phyloP scores from a whole-genome alignment of 345 rosid species.

The Rubroshorea leprosula region DNA sequence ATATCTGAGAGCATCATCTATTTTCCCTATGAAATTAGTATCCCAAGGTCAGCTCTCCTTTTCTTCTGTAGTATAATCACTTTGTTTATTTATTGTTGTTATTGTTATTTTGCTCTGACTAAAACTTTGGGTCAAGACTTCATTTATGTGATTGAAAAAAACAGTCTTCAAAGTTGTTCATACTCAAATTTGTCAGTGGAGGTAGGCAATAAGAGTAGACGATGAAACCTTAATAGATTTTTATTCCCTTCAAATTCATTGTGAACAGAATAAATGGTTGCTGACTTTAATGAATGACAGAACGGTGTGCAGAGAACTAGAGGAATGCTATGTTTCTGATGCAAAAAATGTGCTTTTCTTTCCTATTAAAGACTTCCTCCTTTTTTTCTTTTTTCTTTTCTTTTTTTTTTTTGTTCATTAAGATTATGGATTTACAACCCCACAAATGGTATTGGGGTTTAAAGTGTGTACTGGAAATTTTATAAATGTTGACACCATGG shows the following conservation, averaged over 20 bases:
- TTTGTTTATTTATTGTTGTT: too few relatives aligned
- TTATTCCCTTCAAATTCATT: not conserved
- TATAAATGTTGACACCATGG: not conserved
- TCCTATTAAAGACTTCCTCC: not conserved
- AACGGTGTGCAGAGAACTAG: not conserved
- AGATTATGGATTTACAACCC: not conserved
- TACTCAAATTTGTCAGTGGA: not conserved
- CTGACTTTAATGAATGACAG: not conserved
- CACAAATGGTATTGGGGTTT: not conserved
- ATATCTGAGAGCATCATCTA: conserved; percentile 66
- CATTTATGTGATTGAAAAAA: too few relatives aligned
- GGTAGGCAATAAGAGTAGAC: not conserved
- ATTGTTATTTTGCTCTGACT: not conserved
- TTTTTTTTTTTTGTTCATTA: not conserved
- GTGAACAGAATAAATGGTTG: not conserved
- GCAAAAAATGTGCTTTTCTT: not conserved
- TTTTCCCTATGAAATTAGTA: conserved; percentile 77
- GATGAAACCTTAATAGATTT: not conserved
- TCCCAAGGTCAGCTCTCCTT: conserved; percentile 66
- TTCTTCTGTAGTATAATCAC: not conserved
- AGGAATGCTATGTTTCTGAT: not conserved
- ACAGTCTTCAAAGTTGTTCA: not conserved
- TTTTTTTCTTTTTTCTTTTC: not conserved
- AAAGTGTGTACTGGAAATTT: not conserved
- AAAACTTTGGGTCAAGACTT: not conserved